Evolutionary conservation across 2,329 filamentous ascomycete genomes (phyloP).

Genomic region (Fusarium pseudonygamai): DNA sequence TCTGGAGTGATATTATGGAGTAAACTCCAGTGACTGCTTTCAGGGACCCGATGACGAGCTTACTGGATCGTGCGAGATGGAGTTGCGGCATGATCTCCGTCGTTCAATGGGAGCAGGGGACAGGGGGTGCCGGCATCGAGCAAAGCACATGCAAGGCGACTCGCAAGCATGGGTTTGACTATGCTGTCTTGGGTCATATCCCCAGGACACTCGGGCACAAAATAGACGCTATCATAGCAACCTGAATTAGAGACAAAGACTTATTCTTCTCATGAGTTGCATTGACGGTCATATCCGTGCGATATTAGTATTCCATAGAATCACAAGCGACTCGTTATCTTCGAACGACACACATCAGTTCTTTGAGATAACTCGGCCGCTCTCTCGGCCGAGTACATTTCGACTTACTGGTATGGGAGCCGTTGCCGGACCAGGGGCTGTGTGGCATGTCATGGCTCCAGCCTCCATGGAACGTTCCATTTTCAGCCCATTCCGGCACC

Average conservation of each 20-base stretch:
- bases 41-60: slow-evolving; percentile 33
- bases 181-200: slow-evolving; percentile 12
- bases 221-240: neutral
- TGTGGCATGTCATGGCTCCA: slow-evolving; percentile 31
- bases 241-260: slow-evolving; percentile 7
- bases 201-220: slow-evolving; percentile 13
- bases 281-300: neutral
- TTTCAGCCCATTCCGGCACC: slow-evolving; percentile 8
- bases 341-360: neutral
- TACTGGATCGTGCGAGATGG: slow-evolving; percentile 12
- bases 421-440: slow-evolving; percentile 19
- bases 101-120: slow-evolving; percentile 8
- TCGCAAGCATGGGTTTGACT: slow-evolving; percentile 1
- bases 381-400: slow-evolving; percentile 25
- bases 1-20: neutral
- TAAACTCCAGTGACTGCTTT: slow-evolving; percentile 8
- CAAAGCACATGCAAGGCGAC: slow-evolving; percentile 9
- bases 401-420: slow-evolving; percentile 10
- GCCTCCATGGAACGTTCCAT: slow-evolving; percentile 36
- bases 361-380: slow-evolving; percentile 23
- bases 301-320: neutral
- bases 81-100: slow-evolving; percentile 27
- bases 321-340: neutral
- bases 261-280: neutral
- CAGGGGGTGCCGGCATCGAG: slow-evolving; percentile 32